phyloP scores from a whole-genome alignment of 768 basidiomycete genomes.

The Neoboletus magnificus region DNA sequence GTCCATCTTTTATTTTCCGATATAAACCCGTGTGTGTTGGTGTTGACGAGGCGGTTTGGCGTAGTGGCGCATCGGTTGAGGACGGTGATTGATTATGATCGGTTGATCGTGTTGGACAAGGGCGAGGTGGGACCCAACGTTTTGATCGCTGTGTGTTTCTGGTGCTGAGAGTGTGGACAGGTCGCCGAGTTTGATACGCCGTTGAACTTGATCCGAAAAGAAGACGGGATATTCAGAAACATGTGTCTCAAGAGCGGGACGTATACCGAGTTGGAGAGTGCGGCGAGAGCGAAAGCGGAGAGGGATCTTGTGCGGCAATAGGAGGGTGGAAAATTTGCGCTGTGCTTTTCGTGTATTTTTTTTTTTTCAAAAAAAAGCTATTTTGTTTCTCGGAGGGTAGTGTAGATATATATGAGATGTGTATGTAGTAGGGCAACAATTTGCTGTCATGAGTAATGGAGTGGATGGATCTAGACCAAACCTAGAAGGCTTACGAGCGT shows the following conservation, averaged over 20 bases:
- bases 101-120: constrained; percentile 71
- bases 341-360: too few relatives aligned
- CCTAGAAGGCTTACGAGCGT: too few relatives aligned
- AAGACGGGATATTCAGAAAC: constrained; percentile 59
- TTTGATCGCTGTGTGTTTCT: not conserved
- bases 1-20: constrained; percentile 16
- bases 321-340: not conserved
- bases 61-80: constrained; percentile 66
- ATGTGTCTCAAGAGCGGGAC: constrained; percentile 74
- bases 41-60: constrained; percentile 1
- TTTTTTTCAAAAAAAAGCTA: too few relatives aligned
- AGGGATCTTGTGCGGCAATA: not conserved
- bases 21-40: too few relatives aligned
- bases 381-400: too few relatives aligned
- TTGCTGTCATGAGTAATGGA: too few relatives aligned
- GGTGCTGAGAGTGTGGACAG: constrained; percentile 11
- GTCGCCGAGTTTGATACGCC: constrained; percentile 73
- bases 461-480: too few relatives aligned
- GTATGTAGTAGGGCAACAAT: too few relatives aligned
- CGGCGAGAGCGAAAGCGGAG: constrained; percentile 45
- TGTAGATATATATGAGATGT: too few relatives aligned
- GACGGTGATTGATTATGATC: constrained; percentile 80
- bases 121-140: constrained; percentile 23
- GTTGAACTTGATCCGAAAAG: constrained; percentile 58
- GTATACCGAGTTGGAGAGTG: constrained; percentile 55